These are phyloP conservation scores for Pseudotsuga menziesii DNA, from an alignment of 75 land plant genomes.

Conservation along the genomic window DNA sequence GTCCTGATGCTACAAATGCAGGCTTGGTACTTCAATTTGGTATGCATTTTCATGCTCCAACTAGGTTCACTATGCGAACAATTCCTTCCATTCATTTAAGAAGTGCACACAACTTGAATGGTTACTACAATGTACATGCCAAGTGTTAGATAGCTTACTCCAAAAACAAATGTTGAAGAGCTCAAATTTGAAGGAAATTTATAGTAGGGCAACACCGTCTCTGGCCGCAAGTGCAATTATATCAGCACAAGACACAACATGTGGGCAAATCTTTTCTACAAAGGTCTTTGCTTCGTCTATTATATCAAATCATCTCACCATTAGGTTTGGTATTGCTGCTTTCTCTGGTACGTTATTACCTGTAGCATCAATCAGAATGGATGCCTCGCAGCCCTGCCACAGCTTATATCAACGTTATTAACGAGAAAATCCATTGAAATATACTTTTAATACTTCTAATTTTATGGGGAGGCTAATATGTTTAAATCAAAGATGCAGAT, in stretches of 20 bases:
- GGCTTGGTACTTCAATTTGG: too few relatives aligned
- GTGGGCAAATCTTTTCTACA: slow-evolving; percentile 15
- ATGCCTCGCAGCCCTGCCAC: slow-evolving; percentile 19
- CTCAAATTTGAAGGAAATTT: too few relatives aligned
- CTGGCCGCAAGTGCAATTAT: slow-evolving; percentile 21
- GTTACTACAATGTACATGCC: too few relatives aligned
- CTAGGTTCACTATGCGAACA: too few relatives aligned
- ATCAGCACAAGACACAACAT: slow-evolving; percentile 20
- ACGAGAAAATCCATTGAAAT: background rate
- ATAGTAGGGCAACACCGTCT: slow-evolving; percentile 11
- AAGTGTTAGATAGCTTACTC: too few relatives aligned
- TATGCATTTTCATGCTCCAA: too few relatives aligned
- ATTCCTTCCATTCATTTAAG: too few relatives aligned
- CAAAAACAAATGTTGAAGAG: too few relatives aligned
- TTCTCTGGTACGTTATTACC: slow-evolving; percentile 11
- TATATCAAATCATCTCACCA: slow-evolving; percentile 15
- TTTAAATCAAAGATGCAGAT: too few relatives aligned
- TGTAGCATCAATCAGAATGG: slow-evolving; percentile 12
- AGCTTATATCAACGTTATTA: background rate
- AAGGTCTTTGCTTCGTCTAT: slow-evolving; percentile 15
- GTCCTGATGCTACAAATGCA: too few relatives aligned
- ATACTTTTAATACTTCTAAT: background rate
- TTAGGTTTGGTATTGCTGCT: slow-evolving; percentile 11
- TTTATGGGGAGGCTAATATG: too few relatives aligned
- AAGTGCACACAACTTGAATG: too few relatives aligned